These are phyloP conservation scores for Aspergillus transmontanensis DNA, from an alignment of 2,329 filamentous ascomycete genomes.

Conservation along the genomic window DNA sequence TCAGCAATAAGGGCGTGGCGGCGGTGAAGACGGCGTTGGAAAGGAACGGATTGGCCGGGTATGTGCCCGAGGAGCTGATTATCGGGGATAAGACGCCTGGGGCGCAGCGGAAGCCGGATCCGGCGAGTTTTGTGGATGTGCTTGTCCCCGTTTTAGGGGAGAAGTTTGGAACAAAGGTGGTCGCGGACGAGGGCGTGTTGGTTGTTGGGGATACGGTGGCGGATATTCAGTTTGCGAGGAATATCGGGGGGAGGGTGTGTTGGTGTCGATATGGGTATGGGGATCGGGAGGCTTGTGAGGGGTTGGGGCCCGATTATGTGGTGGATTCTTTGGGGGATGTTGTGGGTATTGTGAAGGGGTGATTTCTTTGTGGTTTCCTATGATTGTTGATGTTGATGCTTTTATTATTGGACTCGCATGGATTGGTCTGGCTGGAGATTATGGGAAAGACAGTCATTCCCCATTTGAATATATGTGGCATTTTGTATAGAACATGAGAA, in stretches of 20 bases:
- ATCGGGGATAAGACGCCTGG: slow-evolving; percentile 15
- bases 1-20: slow-evolving; percentile 28
- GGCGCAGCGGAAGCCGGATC: slow-evolving; percentile 15
- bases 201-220: slow-evolving; percentile 21
- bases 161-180: slow-evolving; percentile 1
- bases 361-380: neutral
- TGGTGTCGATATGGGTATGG: slow-evolving; percentile 24
- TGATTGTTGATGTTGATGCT: no score
- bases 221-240: slow-evolving; percentile 18
- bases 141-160: slow-evolving; percentile 17
- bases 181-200: slow-evolving; percentile 2
- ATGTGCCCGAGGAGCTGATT: slow-evolving; percentile 14
- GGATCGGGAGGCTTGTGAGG: slow-evolving; percentile 12
- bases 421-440: no score
- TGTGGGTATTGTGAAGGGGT: neutral
- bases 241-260: slow-evolving; percentile 13
- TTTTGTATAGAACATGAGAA: neutral
- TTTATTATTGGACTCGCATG: no score
- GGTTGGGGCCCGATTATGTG: slow-evolving; percentile 13
- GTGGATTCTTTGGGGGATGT: slow-evolving; percentile 14
- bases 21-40: slow-evolving; percentile 19
- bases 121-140: slow-evolving; percentile 14
- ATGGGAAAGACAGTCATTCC: no score
- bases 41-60: neutral
- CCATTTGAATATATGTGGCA: neutral